Conservation (phyloP, 495 filamentous ascomycete species). For the Letharia lupina region DNA sequence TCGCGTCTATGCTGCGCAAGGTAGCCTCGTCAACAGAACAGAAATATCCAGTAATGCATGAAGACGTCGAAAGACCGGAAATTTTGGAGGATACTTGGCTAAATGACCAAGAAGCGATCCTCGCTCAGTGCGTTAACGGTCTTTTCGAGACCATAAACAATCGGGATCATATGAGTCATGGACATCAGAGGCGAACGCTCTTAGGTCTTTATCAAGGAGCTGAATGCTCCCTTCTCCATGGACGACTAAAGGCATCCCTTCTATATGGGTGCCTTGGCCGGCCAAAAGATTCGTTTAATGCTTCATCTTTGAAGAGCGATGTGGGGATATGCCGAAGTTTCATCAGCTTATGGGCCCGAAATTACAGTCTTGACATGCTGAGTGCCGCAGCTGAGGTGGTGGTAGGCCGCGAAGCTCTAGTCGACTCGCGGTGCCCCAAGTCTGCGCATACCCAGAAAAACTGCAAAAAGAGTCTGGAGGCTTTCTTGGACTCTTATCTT, state of each 20-base stretch:
- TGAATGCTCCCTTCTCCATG: slow-evolving; percentile 45
- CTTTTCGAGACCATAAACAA: slow-evolving; percentile 37
- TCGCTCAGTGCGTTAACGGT: slow-evolving; percentile 53
- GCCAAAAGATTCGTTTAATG: slow-evolving; percentile 43
- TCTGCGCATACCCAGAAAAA: slow-evolving; percentile 24
- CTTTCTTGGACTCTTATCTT: slow-evolving; percentile 50
- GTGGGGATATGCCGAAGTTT: slow-evolving; percentile 51
- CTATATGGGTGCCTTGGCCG: slow-evolving; percentile 52
- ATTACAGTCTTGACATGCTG: slow-evolving; percentile 45
- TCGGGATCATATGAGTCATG: slow-evolving; percentile 23
- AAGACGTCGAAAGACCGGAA: slow-evolving; percentile 47
- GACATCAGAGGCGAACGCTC: slow-evolving; percentile 37
- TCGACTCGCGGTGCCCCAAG: background rate
- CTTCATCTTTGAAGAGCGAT: slow-evolving; percentile 45
- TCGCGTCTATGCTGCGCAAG: slow-evolving; percentile 9
- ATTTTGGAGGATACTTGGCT: slow-evolving; percentile 64
- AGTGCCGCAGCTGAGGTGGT: slow-evolving; percentile 51
- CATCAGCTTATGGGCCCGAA: slow-evolving; percentile 48
- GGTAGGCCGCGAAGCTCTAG: slow-evolving; percentile 43
- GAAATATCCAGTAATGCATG: slow-evolving; percentile 46
- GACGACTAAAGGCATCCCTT: slow-evolving; percentile 55
- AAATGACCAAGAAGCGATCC: slow-evolving; percentile 51
- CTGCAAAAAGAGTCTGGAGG: slow-evolving; percentile 39
- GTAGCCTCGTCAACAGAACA: slow-evolving; percentile 18
- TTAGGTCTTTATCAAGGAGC: slow-evolving; percentile 49